Evolutionary conservation across 2,329 filamentous ascomycete genomes (phyloP).

Genomic region (Cladosporium oxysporum): DNA sequence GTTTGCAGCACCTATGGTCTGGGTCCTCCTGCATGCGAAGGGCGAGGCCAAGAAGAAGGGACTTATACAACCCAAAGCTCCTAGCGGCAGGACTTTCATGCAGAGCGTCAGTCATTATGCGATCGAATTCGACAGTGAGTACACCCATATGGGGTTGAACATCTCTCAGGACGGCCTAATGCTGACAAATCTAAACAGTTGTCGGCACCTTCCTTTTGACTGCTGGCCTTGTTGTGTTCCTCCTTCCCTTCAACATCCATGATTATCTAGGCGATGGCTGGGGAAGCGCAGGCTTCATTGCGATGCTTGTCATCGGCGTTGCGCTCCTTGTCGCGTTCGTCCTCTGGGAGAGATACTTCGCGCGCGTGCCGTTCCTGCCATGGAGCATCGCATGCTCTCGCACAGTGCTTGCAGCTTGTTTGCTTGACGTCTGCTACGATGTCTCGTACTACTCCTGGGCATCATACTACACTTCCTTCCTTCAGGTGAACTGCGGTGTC

Average conservation of each 20-base stretch:
- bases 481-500: conserved; percentile 43
- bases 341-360: conserved; percentile 43
- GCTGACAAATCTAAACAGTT: conserved; percentile 34
- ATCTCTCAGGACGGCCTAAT: too few species aligned
- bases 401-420: conserved; percentile 56
- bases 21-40: conserved; percentile 60
- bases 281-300: conserved; percentile 42
- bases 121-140: conserved; percentile 59
- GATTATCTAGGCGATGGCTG: conserved; percentile 36
- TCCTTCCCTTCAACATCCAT: conserved; percentile 65
- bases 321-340: conserved; percentile 41
- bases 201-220: conserved; percentile 64
- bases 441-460: conserved; percentile 41
- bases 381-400: conserved; percentile 51
- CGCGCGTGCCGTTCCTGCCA: conserved; percentile 44
- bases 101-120: conserved; percentile 57
- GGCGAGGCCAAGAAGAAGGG: conserved; percentile 60
- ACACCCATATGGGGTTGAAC: too few species aligned
- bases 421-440: conserved; percentile 45
- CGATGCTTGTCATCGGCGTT: conserved; percentile 43
- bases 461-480: conserved; percentile 44
- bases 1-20: conserved; percentile 61
- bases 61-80: conserved; percentile 44
- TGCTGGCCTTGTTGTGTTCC: conserved; percentile 61
- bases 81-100: conserved; percentile 47